These are phyloP conservation scores for Allium sativum DNA, from an alignment of 106 monocot species.

Conservation along the genomic window DNA sequence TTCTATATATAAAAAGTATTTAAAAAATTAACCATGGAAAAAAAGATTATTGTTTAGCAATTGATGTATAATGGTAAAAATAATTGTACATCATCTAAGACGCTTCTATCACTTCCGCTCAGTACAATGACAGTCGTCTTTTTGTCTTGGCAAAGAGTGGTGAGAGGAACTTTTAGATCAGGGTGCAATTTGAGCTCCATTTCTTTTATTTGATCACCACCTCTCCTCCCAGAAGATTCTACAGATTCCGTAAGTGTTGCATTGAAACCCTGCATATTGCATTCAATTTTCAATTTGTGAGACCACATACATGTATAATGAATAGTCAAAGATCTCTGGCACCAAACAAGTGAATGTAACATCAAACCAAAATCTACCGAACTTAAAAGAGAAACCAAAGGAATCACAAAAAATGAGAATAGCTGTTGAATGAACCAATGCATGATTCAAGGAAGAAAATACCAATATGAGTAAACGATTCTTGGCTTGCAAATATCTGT, in stretches of 20 bases:
- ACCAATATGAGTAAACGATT: conserved; percentile 92
- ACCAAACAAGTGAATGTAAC: background rate
- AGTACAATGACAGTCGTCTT: conserved; percentile 87
- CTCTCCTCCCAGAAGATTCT: conserved; percentile 88
- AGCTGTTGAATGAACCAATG: background rate
- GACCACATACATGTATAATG: no score
- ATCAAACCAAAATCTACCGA: background rate
- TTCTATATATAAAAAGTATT: conserved; percentile 33
- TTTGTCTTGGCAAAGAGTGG: conserved; percentile 59
- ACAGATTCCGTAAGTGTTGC: conserved; percentile 84
- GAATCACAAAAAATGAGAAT: background rate
- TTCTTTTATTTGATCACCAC: conserved; percentile 98
- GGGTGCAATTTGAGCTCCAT: conserved; percentile 98
- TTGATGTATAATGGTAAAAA: background rate
- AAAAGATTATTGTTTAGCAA: no score
- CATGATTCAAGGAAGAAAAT: conserved; percentile 4
- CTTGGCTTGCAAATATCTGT: conserved; percentile 69
- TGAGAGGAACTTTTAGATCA: conserved; percentile 68
- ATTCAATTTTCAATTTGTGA: background rate
- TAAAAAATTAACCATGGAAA: no score
- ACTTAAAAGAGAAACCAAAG: background rate
- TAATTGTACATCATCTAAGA: conserved; percentile 70
- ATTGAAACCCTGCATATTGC: conserved; percentile 68
- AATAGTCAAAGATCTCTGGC: no score
- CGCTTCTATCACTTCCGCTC: conserved; percentile 93